A percentile compares a stretch with the other conserved stretches of the same genome.
Evolutionary conservation across 371 early-diverging fungal species (phyloP).

Genomic region (Mortierella sp.): DNA sequence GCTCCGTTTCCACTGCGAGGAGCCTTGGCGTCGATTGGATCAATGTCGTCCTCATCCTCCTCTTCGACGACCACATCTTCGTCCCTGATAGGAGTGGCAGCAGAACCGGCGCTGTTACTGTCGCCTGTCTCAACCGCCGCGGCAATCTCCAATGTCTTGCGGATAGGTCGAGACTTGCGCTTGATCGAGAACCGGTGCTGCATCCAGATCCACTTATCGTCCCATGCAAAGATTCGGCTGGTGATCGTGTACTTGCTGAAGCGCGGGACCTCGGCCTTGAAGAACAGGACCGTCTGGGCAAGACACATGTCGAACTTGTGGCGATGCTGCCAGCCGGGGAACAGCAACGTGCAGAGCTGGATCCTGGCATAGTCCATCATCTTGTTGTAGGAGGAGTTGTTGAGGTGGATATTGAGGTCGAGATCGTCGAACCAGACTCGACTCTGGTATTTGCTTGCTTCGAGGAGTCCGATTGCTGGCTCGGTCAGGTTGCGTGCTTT

Average conservation of each 20-base stretch:
- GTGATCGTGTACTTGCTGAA: slow-evolving; percentile 66
- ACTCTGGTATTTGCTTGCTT: slow-evolving; percentile 39
- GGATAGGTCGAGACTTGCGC: slow-evolving; percentile 31
- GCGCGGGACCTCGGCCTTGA: slow-evolving; percentile 69
- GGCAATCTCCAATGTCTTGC: slow-evolving; percentile 23
- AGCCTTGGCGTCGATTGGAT: slow-evolving; percentile 51
- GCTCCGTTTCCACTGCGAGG: not conserved
- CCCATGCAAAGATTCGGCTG: slow-evolving; percentile 70
- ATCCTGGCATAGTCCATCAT: slow-evolving; percentile 68
- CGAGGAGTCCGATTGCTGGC: slow-evolving; percentile 44
- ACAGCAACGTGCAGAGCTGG: slow-evolving; percentile 60
- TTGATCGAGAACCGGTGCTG: slow-evolving; percentile 55
- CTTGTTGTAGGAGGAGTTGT: slow-evolving; percentile 69
- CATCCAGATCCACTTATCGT: slow-evolving; percentile 68
- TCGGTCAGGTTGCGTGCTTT: slow-evolving; percentile 19
- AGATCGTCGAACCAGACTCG: slow-evolving; percentile 59
- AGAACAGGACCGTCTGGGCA: slow-evolving; percentile 57
- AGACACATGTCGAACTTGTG: slow-evolving; percentile 51
- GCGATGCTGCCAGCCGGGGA: slow-evolving; percentile 51
- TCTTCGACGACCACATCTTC: slow-evolving; percentile 47
- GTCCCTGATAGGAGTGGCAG: slow-evolving; percentile 16
- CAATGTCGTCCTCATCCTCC: slow-evolving; percentile 57
- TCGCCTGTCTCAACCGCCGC: slow-evolving; percentile 11
- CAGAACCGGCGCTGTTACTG: not conserved
- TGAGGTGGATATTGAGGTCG: slow-evolving; percentile 56